These are phyloP conservation scores for Claviceps digitariae DNA, from an alignment of 2,329 filamentous ascomycete genomes.

Conservation along the genomic window DNA sequence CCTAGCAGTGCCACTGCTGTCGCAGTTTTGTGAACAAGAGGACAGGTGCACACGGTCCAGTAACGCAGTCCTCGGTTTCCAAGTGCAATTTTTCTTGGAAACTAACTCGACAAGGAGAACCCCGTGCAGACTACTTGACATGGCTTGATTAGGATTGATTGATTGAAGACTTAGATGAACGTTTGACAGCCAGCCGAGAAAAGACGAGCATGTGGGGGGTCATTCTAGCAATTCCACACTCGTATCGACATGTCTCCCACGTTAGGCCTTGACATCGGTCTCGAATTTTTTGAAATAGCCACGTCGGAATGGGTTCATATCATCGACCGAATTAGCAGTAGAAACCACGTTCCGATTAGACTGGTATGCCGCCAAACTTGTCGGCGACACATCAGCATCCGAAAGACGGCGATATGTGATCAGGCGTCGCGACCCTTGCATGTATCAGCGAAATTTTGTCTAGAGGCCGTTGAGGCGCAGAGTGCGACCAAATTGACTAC, in stretches of 20 bases:
- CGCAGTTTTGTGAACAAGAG: neutral
- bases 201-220: neutral
- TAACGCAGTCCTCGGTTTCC: neutral
- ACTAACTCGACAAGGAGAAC: neutral
- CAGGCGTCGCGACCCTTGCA: slow-evolving; percentile 65
- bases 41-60: neutral
- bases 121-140: neutral
- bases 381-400: slow-evolving; percentile 39
- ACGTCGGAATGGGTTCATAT: slow-evolving; percentile 46
- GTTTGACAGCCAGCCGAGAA: neutral
- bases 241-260: neutral
- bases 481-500: neutral
- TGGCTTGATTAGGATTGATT: neutral
- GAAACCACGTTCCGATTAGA: slow-evolving; percentile 16
- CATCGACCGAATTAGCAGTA: slow-evolving; percentile 38
- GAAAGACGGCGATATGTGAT: slow-evolving; percentile 70
- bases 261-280: neutral
- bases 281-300: slow-evolving; percentile 44
- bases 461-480: neutral
- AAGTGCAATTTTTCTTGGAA: neutral
- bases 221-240: neutral
- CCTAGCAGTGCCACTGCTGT: neutral
- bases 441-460: neutral
- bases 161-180: neutral
- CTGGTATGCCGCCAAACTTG: slow-evolving; percentile 25